Evolutionary conservation across 495 filamentous ascomycete species (phyloP).

Genomic region (Lophium mytilinum): DNA sequence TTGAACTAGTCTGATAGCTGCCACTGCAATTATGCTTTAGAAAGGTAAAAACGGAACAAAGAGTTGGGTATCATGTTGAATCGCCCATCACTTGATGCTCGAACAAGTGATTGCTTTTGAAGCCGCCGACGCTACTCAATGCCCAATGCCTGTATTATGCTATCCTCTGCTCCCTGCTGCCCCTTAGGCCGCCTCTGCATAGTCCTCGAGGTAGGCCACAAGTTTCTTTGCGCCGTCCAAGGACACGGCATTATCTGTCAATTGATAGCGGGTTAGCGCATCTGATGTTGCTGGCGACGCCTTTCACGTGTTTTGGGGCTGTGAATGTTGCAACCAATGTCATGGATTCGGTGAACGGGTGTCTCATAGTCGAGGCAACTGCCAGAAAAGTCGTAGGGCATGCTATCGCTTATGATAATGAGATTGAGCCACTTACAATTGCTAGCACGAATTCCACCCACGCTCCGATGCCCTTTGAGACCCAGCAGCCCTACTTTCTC

Average conservation of each 20-base stretch:
- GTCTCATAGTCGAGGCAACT: too few relatives aligned
- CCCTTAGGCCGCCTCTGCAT: constrained; percentile 22
- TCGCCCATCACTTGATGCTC: background rate
- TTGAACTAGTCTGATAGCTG: background rate
- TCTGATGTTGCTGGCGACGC: background rate
- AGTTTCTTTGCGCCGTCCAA: constrained; percentile 32
- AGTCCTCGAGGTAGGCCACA: constrained; percentile 32
- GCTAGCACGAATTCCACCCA: constrained; percentile 59
- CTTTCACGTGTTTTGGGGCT: too few relatives aligned
- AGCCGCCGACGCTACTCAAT: constrained; percentile 2
- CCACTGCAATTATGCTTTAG: background rate
- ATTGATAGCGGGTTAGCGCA: constrained; percentile 15
- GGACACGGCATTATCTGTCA: constrained; percentile 35
- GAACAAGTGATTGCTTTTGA: constrained; percentile 1
- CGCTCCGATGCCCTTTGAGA: constrained; percentile 73
- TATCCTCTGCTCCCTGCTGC: constrained; percentile 1
- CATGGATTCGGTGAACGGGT: too few relatives aligned
- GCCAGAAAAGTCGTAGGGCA: background rate
- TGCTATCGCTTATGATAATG: background rate
- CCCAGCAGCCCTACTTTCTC: constrained; percentile 55
- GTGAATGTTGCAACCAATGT: too few relatives aligned
- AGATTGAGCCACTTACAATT: constrained; percentile 38
- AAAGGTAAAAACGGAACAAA: background rate
- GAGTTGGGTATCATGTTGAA: constrained; percentile 27
- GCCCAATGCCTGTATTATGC: constrained; percentile 1